Evolutionary conservation across 257 asterid genomes (phyloP), one percentile per base, ranked within the genome.

Genomic region (Nicotiana paniculata): DNA sequence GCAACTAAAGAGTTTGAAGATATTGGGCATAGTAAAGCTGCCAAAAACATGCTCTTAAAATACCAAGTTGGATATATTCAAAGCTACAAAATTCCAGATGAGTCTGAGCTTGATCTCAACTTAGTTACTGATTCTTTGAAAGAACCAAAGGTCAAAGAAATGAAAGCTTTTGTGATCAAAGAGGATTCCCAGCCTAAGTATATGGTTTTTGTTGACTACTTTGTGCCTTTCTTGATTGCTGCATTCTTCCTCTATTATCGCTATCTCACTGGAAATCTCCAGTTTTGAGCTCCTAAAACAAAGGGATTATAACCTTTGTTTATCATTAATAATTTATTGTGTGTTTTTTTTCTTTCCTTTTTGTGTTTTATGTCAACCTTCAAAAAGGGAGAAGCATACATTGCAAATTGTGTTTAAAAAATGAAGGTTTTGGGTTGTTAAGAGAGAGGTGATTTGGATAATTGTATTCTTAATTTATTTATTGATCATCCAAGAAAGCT

Each of bases 1-100:
- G 92, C 85, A 48, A 84, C 90, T 1, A 84, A 83, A 81, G 88
- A 79, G 32, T 85, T 87, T 77, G 89, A 82, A 37, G 82, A 69
- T 62, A 74, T 82, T 69, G 92, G 92, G 9, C 89, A 89, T 35
- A 82, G 89, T 85, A 85, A 87, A 85, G 85, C 76, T 51, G 92
- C 90, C 55, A 74, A 77, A 9, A 67, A 54, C 51, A 59, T 84
- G 28, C 26, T 89, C n/a, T 57, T 82, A 10, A 87, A 39, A 65
- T 85, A 80, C 57, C 78, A 77, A 18, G 79, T 87, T 51, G 90
- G 91, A 16, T 43, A 26, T 64, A 86, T 89, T 79, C 86, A 85
- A 67, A 90, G 88, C 9, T 77, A 85, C 67, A 70, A 21, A 35
- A 4, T 26, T 4, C 53, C 13, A 48, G 48, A 55, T 63, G 26